Evolutionary conservation across 2,329 filamentous ascomycete genomes (phyloP).

Genomic region (Orbilia ellipsospora): DNA sequence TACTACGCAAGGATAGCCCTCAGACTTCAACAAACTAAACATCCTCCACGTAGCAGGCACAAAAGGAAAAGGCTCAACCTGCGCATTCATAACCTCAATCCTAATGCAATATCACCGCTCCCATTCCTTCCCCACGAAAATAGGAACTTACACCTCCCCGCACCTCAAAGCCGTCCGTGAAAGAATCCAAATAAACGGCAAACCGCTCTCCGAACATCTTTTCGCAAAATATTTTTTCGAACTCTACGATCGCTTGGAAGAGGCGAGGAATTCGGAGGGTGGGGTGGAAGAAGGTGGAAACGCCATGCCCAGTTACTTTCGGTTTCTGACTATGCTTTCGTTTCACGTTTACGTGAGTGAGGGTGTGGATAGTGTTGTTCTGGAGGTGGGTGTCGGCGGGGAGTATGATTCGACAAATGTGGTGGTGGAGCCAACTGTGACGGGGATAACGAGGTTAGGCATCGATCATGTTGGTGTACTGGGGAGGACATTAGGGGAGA

Average conservation of each 20-base stretch:
- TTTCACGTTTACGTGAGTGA: constrained; percentile 83
- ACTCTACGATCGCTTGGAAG: constrained; percentile 72
- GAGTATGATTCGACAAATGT: constrained; percentile 95
- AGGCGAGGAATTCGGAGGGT: not conserved
- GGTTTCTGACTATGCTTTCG: constrained; percentile 88
- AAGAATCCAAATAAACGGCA: constrained; percentile 72
- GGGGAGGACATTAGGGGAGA: constrained; percentile 80
- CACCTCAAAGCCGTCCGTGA: constrained; percentile 76
- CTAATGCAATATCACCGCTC: constrained; percentile 71
- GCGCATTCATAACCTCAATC: constrained; percentile 83
- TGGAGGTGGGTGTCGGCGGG: constrained; percentile 94
- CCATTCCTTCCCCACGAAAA: constrained; percentile 64
- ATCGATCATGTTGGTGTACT: constrained; percentile 87
- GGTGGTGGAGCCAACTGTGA: constrained; percentile 74
- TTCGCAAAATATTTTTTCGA: constrained; percentile 77
- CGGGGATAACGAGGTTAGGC: constrained; percentile 81
- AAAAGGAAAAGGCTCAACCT: constrained; percentile 92
- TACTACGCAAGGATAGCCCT: constrained; percentile 69
- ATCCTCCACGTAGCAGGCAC: constrained; percentile 89
- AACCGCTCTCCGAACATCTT: constrained; percentile 69
- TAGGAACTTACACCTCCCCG: constrained; percentile 76
- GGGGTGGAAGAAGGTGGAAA: constrained; percentile 63
- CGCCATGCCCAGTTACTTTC: constrained; percentile 89
- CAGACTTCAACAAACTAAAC: constrained; percentile 71
- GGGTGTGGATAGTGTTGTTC: constrained; percentile 79